phyloP scores from a whole-genome alignment of 106 monocot genomes.

The Dendrobium officinale region DNA sequence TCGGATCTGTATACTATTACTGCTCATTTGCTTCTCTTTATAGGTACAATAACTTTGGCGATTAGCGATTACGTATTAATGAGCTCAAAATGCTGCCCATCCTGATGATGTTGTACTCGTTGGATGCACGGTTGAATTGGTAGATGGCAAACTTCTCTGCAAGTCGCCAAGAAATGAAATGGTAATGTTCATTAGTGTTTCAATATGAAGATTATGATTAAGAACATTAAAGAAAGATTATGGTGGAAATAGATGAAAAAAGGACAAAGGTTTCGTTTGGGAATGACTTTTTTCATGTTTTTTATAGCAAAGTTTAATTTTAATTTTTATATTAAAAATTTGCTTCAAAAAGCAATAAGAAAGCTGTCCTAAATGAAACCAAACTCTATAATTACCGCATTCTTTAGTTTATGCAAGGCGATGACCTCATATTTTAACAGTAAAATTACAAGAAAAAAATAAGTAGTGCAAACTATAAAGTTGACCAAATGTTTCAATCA shows the following conservation, averaged over 20 bases:
- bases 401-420: no score
- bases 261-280: neutral
- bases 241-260: neutral
- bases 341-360: no score
- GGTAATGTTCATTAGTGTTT: neutral
- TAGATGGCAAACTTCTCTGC: slow-evolving; percentile 69
- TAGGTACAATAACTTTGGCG: neutral
- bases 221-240: neutral
- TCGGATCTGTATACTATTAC: neutral
- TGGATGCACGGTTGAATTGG: slow-evolving; percentile 19
- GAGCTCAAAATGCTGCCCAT: slow-evolving; percentile 78
- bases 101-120: slow-evolving; percentile 55
- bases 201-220: neutral
- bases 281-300: no score
- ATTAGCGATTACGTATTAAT: neutral
- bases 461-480: no score
- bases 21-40: neutral
- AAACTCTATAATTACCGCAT: no score
- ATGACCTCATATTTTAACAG: no score
- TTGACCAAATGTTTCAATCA: no score
- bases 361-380: no score
- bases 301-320: no score
- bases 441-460: no score
- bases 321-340: no score
- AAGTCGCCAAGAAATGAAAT: neutral